Percentiles rank a stretch among this genome's conserved stretches.
Evolutionary conservation across 208 protist genomes (phyloP).

Genomic region (Trypanosoma mega): DNA sequence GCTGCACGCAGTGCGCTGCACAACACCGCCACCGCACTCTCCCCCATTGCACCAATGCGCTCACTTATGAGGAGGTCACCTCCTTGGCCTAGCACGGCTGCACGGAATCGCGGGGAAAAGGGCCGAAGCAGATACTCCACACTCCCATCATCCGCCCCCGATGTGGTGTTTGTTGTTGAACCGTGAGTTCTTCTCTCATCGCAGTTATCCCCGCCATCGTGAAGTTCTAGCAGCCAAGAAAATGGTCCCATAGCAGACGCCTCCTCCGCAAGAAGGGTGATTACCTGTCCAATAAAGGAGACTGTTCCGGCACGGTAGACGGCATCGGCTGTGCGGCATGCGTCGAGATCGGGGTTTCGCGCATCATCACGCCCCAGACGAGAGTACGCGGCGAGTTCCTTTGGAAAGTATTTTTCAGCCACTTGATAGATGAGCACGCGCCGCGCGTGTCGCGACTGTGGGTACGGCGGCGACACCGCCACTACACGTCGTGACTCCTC

Average conservation of each 20-base stretch:
- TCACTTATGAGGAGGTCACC: conserved; percentile 76
- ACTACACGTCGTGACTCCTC: conserved; percentile 70
- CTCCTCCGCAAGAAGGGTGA: conserved; percentile 49
- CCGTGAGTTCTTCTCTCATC: no score
- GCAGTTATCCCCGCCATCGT: conserved; percentile 12
- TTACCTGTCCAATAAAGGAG: conserved; percentile 68
- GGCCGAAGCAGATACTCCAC: conserved; percentile 37
- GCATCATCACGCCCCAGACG: conserved; percentile 54
- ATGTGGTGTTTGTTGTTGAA: no score
- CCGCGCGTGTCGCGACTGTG: conserved; percentile 56
- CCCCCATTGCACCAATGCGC: conserved; percentile 37
- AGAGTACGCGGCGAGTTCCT: conserved; percentile 67
- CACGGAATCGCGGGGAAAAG: conserved; percentile 47
- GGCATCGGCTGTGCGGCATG: conserved; percentile 24
- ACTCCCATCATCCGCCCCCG: conserved; percentile 34
- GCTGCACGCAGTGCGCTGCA: conserved; percentile 65
- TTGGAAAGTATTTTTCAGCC: conserved; percentile 75
- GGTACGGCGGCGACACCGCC: conserved; percentile 63
- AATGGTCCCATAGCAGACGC: conserved; percentile 58
- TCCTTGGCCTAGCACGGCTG: conserved; percentile 63
- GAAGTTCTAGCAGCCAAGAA: conserved; percentile 49
- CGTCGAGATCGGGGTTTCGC: conserved; percentile 46
- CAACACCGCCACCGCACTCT: conserved; percentile 65
- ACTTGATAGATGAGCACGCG: conserved; percentile 74
- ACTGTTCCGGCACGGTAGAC: conserved; percentile 44